phyloP scores from a whole-genome alignment of 73 alveolate species.

The Tetrahymena malaccensis region DNA sequence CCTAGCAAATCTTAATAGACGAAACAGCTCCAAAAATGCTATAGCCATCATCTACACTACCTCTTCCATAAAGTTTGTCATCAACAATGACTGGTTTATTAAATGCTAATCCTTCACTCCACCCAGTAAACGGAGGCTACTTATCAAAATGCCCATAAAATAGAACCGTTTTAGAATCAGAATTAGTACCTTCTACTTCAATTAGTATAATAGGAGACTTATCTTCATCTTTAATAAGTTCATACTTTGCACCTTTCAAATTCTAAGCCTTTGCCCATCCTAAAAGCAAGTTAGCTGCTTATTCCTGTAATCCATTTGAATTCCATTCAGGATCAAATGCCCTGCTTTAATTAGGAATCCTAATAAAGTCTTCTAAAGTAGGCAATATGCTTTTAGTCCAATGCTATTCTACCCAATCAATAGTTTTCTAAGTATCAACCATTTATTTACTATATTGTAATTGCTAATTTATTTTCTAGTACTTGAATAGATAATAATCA shows the following conservation, averaged over 20 bases:
- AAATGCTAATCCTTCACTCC: conserved; percentile 71
- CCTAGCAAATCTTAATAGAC: conserved; percentile 64
- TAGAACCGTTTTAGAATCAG: conserved; percentile 42
- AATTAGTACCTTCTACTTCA: conserved; percentile 24
- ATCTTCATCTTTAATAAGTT: conserved; percentile 13
- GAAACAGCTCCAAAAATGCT: conserved; percentile 70
- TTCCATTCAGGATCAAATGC: neutral
- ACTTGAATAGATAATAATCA: too few species aligned
- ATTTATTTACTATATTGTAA: too few species aligned
- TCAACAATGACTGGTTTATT: conserved; percentile 58
- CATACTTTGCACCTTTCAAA: neutral
- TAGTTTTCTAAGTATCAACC: neutral
- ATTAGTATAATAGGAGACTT: conserved; percentile 19
- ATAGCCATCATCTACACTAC: conserved; percentile 95
- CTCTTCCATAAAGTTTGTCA: conserved; percentile 70
- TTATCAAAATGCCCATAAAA: conserved; percentile 75
- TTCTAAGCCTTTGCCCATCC: neutral
- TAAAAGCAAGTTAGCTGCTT: neutral
- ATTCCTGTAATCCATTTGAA: neutral
- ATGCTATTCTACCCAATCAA: neutral
- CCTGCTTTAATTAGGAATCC: neutral
- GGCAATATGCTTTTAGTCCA: neutral
- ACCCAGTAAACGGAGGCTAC: conserved; percentile 63
- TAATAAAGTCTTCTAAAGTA: neutral
- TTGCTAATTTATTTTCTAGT: neutral